These are phyloP conservation scores for Pseudovirgaria hyperparasitica DNA, from an alignment of 2,329 filamentous ascomycete genomes.

Conservation along the genomic window DNA sequence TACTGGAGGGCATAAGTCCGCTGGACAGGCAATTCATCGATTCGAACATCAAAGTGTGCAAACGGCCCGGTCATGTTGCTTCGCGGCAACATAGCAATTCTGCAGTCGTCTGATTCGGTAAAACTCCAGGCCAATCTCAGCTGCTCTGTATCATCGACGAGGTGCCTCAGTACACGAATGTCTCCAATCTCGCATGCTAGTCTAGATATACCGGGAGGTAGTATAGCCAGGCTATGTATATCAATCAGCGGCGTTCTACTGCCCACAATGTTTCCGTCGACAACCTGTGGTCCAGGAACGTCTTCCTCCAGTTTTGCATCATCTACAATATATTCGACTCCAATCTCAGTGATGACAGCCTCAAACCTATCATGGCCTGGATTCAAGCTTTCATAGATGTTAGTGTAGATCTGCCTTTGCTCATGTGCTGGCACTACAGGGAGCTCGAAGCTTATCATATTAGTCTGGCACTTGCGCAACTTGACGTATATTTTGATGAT, in stretches of 20 bases:
- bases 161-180: conserved; percentile 8
- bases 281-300: too few species aligned
- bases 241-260: conserved; percentile 9
- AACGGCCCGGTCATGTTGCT: conserved; percentile 23
- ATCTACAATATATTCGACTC: too few species aligned
- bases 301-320: too few species aligned
- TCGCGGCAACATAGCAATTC: conserved; percentile 10
- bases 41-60: conserved; percentile 16
- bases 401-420: too few species aligned
- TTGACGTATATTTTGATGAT: too few species aligned
- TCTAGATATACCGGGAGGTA: background rate
- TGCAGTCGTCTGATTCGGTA: background rate
- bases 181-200: conserved; percentile 5
- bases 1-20: conserved; percentile 19
- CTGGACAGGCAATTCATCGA: conserved; percentile 12
- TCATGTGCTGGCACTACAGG: too few species aligned
- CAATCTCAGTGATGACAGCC: too few species aligned
- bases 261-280: too few species aligned
- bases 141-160: conserved; percentile 10
- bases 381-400: too few species aligned
- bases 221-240: conserved; percentile 10
- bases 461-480: too few species aligned
- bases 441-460: too few species aligned
- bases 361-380: too few species aligned
- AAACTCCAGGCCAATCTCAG: conserved; percentile 16